Percentiles rank a stretch among this genome's conserved stretches.
phyloP scores from a whole-genome alignment of 2,329 filamentous ascomycete species.

The Pseudovirgaria hyperparasitica region DNA sequence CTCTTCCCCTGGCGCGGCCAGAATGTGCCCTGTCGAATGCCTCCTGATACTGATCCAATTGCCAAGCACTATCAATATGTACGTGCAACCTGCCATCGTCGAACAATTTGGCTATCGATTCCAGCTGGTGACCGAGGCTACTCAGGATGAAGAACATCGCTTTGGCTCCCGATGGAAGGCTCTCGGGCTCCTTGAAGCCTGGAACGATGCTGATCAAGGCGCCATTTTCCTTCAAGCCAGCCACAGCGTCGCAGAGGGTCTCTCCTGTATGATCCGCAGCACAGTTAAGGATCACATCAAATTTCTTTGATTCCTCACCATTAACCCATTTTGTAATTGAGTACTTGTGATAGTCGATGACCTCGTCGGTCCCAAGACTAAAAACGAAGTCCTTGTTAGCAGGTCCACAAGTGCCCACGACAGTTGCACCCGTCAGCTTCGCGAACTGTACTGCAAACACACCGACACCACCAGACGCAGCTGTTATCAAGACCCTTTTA shows the following conservation, averaged over 20 bases:
- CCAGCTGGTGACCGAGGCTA: conserved; percentile 23
- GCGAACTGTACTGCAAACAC: conserved; percentile 31
- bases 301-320: conserved; percentile 14
- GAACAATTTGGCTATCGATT: conserved; percentile 25
- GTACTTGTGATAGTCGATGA: conserved; percentile 28
- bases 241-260: conserved; percentile 30
- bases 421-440: conserved; percentile 24
- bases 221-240: conserved; percentile 24
- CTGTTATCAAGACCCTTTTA: conserved; percentile 31
- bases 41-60: conserved; percentile 26
- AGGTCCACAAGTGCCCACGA: conserved; percentile 26
- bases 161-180: conserved; percentile 15
- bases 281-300: conserved; percentile 34
- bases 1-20: conserved; percentile 31
- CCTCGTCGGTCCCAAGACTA: conserved; percentile 27
- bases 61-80: conserved; percentile 30
- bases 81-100: conserved; percentile 24
- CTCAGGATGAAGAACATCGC: conserved; percentile 33
- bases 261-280: conserved; percentile 31
- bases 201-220: conserved; percentile 26
- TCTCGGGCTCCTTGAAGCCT: conserved; percentile 16
- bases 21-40: conserved; percentile 27
- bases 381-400: conserved; percentile 25
- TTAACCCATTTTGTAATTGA: conserved; percentile 19
- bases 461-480: conserved; percentile 31